Evolutionary conservation across 169 alveolate species (phyloP), one percentile per base, ranked within the genome.

Genomic region (Cryptosporidium tyzzeri): DNA sequence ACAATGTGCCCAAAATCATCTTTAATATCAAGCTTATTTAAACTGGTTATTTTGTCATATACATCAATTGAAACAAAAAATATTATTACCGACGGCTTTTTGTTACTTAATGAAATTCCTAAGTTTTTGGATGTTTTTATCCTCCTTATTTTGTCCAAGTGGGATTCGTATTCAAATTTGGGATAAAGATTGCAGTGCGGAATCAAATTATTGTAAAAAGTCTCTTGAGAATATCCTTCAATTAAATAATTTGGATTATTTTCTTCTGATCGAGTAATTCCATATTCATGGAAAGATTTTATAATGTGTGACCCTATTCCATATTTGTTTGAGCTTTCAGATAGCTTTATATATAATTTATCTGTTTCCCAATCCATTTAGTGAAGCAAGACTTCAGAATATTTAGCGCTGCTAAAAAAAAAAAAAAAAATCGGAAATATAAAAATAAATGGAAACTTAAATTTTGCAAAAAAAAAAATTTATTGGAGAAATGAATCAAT

Each of bases 151-250:
- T 21, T 80, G 9, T 44, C 59, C 26, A 80, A 31, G n/a, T 80
- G 89, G 21, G 89, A 35, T 31, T 37, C 48, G 23, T 80, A 80
- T 23, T 62, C 69, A 45, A 80, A 80, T 41, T 80, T 80, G 12
- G 89, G 89, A 80, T 50, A 61, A 44, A 80, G 29, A n/a, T 39
- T 41, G 21, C 89, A 80, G 12, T 44, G 59, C 31, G 89, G 89
- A 14, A 80, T 80, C 23, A 26, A 41, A 55, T 55, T 55, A 2
- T 55, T 53, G 5, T n/a, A 14, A 44, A 10, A 48, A 16, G 67
- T 9, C 8, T 55, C 35, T n/a, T 21, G 37, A 4, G 35, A 55
- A 3, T 12, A 21, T 35, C 8, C n/a, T 14, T 10, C 26, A 31
- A 55, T 18, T 6, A 35, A 39, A 26, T 31, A 9, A 16, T 73